Evolutionary conservation across 495 filamentous ascomycete genomes (phyloP).

Genomic region (Annulohypoxylon moriforme): DNA sequence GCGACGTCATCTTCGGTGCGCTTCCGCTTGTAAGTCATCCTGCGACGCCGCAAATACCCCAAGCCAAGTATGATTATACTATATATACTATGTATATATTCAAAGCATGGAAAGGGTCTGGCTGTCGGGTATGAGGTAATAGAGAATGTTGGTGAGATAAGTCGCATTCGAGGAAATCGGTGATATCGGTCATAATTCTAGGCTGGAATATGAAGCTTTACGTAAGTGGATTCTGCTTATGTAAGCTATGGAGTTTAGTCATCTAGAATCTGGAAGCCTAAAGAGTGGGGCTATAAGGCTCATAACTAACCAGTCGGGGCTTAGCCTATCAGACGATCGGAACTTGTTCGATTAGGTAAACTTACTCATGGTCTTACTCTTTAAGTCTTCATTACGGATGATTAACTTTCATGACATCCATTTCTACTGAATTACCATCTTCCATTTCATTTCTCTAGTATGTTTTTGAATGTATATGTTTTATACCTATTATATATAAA

Average conservation of each 20-base stretch:
- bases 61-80: not conserved
- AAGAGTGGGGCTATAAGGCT: too few relatives aligned
- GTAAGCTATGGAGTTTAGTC: not conserved
- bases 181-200: conserved; percentile 19
- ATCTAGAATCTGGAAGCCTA: not conserved
- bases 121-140: not conserved
- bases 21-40: conserved; percentile 46
- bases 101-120: too few relatives aligned
- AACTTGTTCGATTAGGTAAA: not conserved
- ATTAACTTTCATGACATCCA: not conserved
- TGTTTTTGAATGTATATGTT: not conserved
- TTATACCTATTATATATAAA: not conserved
- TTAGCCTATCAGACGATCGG: not conserved
- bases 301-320: not conserved
- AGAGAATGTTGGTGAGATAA: not conserved
- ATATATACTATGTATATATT: not conserved
- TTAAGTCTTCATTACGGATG: not conserved
- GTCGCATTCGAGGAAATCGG: conserved; percentile 1
- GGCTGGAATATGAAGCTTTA: too few relatives aligned
- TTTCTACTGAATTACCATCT: not conserved
- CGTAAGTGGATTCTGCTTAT: not conserved
- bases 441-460: not conserved
- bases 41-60: not conserved
- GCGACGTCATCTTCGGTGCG: conserved; percentile 30
- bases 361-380: not conserved